These are phyloP conservation scores for Prunus mume DNA, from an alignment of 306 rosid species.

Conservation along the genomic window DNA sequence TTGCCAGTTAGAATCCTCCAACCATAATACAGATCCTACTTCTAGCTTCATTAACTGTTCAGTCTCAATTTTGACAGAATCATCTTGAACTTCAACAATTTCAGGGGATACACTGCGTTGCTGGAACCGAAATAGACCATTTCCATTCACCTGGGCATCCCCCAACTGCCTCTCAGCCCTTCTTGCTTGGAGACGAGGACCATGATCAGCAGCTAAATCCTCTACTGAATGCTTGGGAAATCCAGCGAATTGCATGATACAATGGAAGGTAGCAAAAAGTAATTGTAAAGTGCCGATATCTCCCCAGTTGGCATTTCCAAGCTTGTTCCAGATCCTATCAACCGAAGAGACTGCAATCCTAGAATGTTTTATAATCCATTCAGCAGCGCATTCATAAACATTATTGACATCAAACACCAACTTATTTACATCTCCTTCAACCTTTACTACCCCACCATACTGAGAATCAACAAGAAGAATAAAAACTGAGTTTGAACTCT, in stretches of 20 bases:
- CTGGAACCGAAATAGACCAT: slow-evolving; percentile 66
- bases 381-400: slow-evolving; percentile 88
- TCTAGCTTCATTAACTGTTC: slow-evolving; percentile 76
- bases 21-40: slow-evolving; percentile 74
- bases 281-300: slow-evolving; percentile 84
- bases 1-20: slow-evolving; percentile 86
- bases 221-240: slow-evolving; percentile 82
- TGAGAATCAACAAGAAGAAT: slow-evolving; percentile 84
- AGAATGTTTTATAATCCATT: slow-evolving; percentile 82
- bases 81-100: slow-evolving; percentile 91
- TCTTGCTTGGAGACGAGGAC: slow-evolving; percentile 93
- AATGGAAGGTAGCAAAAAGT: slow-evolving; percentile 89
- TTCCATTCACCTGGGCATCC: slow-evolving; percentile 66
- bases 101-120: slow-evolving; percentile 77
- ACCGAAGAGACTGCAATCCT: slow-evolving; percentile 81
- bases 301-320: slow-evolving; percentile 97
- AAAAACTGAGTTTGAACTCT: slow-evolving; percentile 62
- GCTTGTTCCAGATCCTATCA: slow-evolving; percentile 94
- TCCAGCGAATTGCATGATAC: slow-evolving; percentile 79
- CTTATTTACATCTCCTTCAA: slow-evolving; percentile 90
- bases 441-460: slow-evolving; percentile 89
- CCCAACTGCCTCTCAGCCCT: slow-evolving; percentile 77
- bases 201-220: slow-evolving; percentile 96
- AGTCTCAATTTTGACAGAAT: slow-evolving; percentile 51
- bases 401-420: slow-evolving; percentile 75